These are phyloP conservation scores for Rutstroemia sp. DNA, from an alignment of 2,329 filamentous ascomycete genomes.

Conservation along the genomic window DNA sequence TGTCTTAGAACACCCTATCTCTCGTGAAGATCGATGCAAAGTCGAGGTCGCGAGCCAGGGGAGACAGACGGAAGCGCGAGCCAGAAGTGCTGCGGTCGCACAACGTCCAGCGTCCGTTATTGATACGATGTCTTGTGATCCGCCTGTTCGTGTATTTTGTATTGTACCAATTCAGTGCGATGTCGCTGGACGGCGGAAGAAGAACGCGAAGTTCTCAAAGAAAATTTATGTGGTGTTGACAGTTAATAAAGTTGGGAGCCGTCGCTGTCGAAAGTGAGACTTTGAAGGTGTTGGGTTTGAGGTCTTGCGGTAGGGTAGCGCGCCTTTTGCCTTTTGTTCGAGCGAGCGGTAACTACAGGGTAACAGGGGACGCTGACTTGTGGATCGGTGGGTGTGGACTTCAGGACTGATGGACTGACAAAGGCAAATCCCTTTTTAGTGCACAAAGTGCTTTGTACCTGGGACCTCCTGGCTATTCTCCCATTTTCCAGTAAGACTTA, in stretches of 20 bases:
- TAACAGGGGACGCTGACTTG: too few relatives aligned
- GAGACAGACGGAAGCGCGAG: not conserved
- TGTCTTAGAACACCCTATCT: not conserved
- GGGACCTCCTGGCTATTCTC: too few relatives aligned
- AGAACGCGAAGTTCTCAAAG: too few relatives aligned
- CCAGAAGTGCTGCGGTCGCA: not conserved
- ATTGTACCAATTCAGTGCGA: too few relatives aligned
- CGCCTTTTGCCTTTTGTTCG: constrained; percentile 5
- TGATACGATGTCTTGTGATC: not conserved
- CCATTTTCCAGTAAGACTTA: too few relatives aligned
- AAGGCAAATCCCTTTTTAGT: not conserved
- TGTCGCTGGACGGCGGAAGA: too few relatives aligned
- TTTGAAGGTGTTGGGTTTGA: not conserved
- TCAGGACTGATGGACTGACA: not conserved
- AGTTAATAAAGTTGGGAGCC: not conserved
- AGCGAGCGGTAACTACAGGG: not conserved
- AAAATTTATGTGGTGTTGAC: not conserved
- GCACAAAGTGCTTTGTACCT: not conserved
- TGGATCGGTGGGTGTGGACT: not conserved
- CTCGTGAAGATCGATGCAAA: not conserved
- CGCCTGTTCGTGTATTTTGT: not conserved
- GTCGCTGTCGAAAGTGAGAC: not conserved
- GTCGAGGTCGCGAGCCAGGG: not conserved
- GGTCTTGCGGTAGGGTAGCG: constrained; percentile 1
- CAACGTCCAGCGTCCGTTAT: constrained; percentile 3